Conservation (phyloP, 2,329 filamentous ascomycete species). For the Acrocalymma vagum region DNA sequence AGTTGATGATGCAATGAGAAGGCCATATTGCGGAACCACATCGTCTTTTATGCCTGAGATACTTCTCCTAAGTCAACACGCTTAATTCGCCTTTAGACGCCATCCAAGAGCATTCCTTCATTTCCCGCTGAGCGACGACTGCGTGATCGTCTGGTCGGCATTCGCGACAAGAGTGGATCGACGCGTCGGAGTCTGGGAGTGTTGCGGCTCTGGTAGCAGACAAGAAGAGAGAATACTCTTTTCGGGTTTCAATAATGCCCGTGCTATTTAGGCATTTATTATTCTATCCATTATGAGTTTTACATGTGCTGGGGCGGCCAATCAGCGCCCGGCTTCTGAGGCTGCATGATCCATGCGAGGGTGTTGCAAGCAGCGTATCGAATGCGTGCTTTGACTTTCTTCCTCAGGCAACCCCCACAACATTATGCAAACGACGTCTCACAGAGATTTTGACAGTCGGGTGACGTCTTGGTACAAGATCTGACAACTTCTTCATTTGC, state of each 20-base stretch:
- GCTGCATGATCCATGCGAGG: conserved; percentile 12
- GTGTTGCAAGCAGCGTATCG: conserved; percentile 8
- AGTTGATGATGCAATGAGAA: conserved; percentile 8
- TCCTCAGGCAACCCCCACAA: too few relatives aligned
- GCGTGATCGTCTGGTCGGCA: conserved; percentile 22
- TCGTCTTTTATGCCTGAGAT: conserved; percentile 13
- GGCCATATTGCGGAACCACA: conserved; percentile 2
- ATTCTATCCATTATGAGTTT: conserved; percentile 1
- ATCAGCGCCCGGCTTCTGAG: conserved; percentile 1
- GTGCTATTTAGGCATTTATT: conserved; percentile 9
- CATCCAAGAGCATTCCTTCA: too few relatives aligned
- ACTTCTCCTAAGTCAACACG: background rate
- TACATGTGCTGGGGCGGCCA: background rate
- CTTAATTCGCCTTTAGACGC: too few relatives aligned
- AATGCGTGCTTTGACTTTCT: too few relatives aligned
- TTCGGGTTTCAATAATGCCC: conserved; percentile 8
- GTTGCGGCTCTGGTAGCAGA: too few relatives aligned
- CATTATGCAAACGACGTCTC: too few relatives aligned
- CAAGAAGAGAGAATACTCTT: too few relatives aligned
- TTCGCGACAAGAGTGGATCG: background rate
- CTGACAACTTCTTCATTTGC: too few relatives aligned
- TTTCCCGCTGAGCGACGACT: conserved; percentile 10
- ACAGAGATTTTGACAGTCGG: too few relatives aligned
- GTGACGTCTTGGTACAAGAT: too few relatives aligned
- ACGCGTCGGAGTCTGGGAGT: conserved; percentile 1